Percentiles rank a stretch among this genome's conserved stretches.
Conservation (phyloP, 805 yeast genomes). For the Jamesozyma spencerorum region DNA sequence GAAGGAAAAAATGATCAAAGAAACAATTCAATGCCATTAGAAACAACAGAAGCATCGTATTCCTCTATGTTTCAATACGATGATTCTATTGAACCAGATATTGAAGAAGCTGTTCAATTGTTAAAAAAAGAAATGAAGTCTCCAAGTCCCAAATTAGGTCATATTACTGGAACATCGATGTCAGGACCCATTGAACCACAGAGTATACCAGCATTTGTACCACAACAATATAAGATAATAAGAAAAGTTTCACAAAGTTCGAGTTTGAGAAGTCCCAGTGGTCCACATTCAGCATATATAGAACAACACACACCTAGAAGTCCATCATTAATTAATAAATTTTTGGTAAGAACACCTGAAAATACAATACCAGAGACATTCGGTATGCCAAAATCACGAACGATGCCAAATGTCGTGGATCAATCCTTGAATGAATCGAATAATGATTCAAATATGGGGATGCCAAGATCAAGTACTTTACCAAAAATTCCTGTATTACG, state of each 20-base stretch:
- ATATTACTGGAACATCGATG: too few species aligned
- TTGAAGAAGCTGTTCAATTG: conserved; percentile 22
- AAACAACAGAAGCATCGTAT: too few species aligned
- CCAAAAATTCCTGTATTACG: background rate
- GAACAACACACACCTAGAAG: conserved; percentile 9
- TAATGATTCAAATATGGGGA: background rate
- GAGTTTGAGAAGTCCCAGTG: background rate
- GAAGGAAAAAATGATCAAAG: background rate
- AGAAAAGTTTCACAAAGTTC: conserved; percentile 5
- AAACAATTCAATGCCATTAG: too few species aligned
- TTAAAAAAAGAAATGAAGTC: conserved; percentile 14
- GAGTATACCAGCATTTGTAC: conserved; percentile 3
- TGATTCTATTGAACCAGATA: conserved; percentile 14
- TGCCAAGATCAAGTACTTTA: background rate
- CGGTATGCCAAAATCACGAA: background rate
- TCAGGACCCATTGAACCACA: too few species aligned
- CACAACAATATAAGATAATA: conserved; percentile 9
- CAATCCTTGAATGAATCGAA: background rate
- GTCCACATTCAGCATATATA: background rate
- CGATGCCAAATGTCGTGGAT: background rate
- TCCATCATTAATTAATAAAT: conserved; percentile 15
- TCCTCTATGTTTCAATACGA: conserved; percentile 3
- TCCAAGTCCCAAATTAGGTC: background rate
- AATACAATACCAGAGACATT: background rate
- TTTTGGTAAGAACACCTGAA: conserved; percentile 4